Evolutionary conservation across 805 yeast species (phyloP).

Genomic region (Wickerhamiella occidentalis): DNA sequence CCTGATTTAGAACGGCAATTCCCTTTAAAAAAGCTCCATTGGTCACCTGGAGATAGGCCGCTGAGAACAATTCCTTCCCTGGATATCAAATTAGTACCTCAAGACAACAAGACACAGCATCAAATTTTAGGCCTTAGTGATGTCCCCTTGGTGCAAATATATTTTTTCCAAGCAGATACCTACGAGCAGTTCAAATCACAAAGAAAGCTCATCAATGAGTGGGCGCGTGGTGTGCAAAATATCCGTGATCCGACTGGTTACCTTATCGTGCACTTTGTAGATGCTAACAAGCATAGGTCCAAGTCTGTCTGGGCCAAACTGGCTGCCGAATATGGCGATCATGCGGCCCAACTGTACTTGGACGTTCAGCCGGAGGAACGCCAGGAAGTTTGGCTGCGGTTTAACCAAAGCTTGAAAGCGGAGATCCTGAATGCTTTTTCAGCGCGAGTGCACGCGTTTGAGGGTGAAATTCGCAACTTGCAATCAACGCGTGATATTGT

Average conservation of each 20-base stretch:
- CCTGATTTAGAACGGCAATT: constrained; percentile 25
- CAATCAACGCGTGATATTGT: constrained; percentile 27
- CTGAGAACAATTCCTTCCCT: constrained; percentile 52
- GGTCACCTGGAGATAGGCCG: constrained; percentile 45
- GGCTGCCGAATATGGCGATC: constrained; percentile 25
- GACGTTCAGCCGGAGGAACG: constrained; percentile 13
- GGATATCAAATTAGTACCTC: constrained; percentile 44
- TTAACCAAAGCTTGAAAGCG: constrained; percentile 36
- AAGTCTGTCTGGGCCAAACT: constrained; percentile 20
- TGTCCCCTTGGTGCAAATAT: constrained; percentile 48
- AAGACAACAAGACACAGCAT: constrained; percentile 36
- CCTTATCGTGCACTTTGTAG: constrained; percentile 43
- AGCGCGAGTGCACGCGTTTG: constrained; percentile 33
- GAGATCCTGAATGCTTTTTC: constrained; percentile 45
- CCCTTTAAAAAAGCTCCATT: constrained; percentile 55
- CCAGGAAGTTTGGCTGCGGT: constrained; percentile 40
- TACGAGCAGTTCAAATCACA: constrained; percentile 66
- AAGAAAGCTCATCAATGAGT: constrained; percentile 69
- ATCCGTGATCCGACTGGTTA: constrained; percentile 43
- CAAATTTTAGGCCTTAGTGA: constrained; percentile 32
- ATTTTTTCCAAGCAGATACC: constrained; percentile 54
- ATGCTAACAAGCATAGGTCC: constrained; percentile 10
- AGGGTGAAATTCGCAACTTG: constrained; percentile 31
- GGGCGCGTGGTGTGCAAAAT: constrained; percentile 45
- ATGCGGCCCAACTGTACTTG: constrained; percentile 18